Conservation (phyloP, 805 yeast species). For the Hanseniaspora nectarophila region DNA sequence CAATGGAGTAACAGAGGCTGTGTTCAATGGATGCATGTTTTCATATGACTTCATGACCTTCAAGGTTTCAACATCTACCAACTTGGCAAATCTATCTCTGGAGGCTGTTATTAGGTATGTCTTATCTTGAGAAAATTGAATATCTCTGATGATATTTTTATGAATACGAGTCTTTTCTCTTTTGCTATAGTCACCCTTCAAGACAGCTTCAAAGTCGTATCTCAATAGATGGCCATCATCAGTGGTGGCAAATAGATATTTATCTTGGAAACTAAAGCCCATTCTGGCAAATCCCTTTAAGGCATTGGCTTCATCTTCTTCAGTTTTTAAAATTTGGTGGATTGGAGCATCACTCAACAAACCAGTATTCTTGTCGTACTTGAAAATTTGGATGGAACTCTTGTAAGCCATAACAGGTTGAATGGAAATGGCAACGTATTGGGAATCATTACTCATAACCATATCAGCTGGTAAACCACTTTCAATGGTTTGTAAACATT, state of each 20-base stretch:
- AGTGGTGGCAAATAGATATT: slow-evolving; percentile 73
- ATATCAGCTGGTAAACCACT: slow-evolving; percentile 70
- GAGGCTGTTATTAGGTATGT: slow-evolving; percentile 88
- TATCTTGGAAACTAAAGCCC: slow-evolving; percentile 70
- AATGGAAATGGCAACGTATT: slow-evolving; percentile 58
- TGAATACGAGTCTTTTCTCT: slow-evolving; percentile 52
- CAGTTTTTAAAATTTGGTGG: background rate
- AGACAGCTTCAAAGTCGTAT: slow-evolving; percentile 35
- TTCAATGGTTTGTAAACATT: slow-evolving; percentile 58
- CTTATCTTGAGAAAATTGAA: slow-evolving; percentile 77
- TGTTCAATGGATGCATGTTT: slow-evolving; percentile 88
- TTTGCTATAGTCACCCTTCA: slow-evolving; percentile 37
- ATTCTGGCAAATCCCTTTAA: slow-evolving; percentile 6
- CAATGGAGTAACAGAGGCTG: slow-evolving; percentile 86
- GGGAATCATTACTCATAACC: slow-evolving; percentile 66
- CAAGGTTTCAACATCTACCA: slow-evolving; percentile 68
- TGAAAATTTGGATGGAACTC: slow-evolving; percentile 63
- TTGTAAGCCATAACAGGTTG: slow-evolving; percentile 86
- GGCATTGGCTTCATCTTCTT: slow-evolving; percentile 27
- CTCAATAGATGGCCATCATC: slow-evolving; percentile 76
- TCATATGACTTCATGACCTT: slow-evolving; percentile 59
- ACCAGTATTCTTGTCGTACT: slow-evolving; percentile 35
- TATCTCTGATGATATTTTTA: slow-evolving; percentile 68
- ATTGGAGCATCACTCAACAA: slow-evolving; percentile 25
- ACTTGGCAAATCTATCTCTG: slow-evolving; percentile 73